Percentiles rank a stretch among this genome's conserved stretches.
Conservation (phyloP, 129 eudicot species). For the Glebionis coronaria region DNA sequence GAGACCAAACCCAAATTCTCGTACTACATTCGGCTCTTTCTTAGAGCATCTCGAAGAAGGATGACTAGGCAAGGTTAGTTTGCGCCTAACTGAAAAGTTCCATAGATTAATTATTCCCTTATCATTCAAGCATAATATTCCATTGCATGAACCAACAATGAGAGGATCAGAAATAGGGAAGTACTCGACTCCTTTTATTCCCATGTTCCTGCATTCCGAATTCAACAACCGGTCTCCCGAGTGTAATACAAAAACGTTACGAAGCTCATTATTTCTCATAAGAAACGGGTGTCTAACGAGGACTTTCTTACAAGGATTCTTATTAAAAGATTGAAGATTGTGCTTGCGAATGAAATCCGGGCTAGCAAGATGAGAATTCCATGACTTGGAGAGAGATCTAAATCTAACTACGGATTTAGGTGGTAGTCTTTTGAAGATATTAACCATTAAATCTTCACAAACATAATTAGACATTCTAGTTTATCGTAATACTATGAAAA, state of each 20-base stretch:
- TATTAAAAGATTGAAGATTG: background rate
- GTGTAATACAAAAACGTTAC: too few species aligned
- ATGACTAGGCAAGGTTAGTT: background rate
- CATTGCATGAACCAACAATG: background rate
- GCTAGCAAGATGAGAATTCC: slow-evolving; percentile 10
- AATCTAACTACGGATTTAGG: slow-evolving; percentile 31
- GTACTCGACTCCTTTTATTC: too few species aligned
- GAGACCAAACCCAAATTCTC: background rate
- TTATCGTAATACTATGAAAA: background rate
- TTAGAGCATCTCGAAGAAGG: background rate
- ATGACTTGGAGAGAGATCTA: slow-evolving; percentile 35
- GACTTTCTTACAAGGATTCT: background rate
- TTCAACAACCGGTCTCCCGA: too few species aligned
- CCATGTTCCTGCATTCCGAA: too few species aligned
- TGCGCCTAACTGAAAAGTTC: slow-evolving; percentile 1
- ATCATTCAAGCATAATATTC: background rate
- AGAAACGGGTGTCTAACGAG: background rate
- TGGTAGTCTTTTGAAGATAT: slow-evolving; percentile 34
- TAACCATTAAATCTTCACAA: slow-evolving; percentile 26
- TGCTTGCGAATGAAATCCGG: slow-evolving; percentile 16
- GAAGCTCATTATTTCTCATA: too few species aligned
- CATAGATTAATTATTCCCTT: background rate
- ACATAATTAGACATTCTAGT: slow-evolving; percentile 24
- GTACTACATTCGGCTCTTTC: background rate
- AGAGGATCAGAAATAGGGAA: too few species aligned